These are phyloP conservation scores for Thamnidium elegans DNA, from an alignment of 192 early-diverging fungal species.

Conservation along the genomic window DNA sequence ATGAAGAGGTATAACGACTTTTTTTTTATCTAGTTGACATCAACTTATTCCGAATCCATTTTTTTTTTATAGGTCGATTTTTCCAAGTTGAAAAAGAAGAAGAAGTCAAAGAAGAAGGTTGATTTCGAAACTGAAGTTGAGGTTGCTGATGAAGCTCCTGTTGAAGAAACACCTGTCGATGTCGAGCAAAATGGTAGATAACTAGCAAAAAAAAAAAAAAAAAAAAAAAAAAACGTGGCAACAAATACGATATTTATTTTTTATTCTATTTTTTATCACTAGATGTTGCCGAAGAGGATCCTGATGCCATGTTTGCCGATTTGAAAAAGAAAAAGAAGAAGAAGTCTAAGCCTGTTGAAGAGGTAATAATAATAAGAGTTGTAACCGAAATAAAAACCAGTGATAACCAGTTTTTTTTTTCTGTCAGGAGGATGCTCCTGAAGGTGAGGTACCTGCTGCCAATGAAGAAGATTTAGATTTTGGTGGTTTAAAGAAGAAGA, in stretches of 20 bases:
- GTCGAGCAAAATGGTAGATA: not conserved
- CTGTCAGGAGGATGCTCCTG: constrained; percentile 40
- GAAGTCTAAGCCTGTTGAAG: constrained; percentile 45
- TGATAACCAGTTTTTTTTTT: constrained; percentile 8
- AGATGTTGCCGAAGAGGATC: constrained; percentile 49
- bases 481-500: constrained; percentile 72
- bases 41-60: not conserved
- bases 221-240: not conserved
- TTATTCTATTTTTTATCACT: not conserved
- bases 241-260: not conserved
- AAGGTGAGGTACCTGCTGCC: constrained; percentile 42
- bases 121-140: constrained; percentile 42
- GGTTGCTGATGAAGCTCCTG: constrained; percentile 10
- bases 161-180: constrained; percentile 14
- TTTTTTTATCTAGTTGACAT: not conserved
- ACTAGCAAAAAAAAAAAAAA: not conserved
- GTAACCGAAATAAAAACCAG: not conserved
- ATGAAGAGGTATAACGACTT: constrained; percentile 30
- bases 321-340: constrained; percentile 92
- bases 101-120: constrained; percentile 62
- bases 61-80: constrained; percentile 32
- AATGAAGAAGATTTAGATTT: constrained; percentile 57
- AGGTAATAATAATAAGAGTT: not conserved
- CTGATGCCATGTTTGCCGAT: constrained; percentile 70
- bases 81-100: constrained; percentile 59